These are phyloP conservation scores for Lathyrus tuberosus DNA, from an alignment of 306 rosid genomes.

Conservation along the genomic window DNA sequence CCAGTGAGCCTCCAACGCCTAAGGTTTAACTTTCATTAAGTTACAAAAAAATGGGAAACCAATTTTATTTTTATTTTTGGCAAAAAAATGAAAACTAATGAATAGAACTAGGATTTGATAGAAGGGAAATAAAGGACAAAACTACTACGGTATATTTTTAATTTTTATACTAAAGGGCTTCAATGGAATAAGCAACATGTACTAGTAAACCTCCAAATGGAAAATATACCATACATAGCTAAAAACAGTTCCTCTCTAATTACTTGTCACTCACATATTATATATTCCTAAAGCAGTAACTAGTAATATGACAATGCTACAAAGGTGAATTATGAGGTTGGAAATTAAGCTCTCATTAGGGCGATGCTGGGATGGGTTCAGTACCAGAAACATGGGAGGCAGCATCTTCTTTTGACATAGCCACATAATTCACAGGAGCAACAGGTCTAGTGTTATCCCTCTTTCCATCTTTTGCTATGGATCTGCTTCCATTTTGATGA, in stretches of 20 bases:
- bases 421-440: conserved; percentile 87
- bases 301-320: conserved; percentile 57
- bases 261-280: conserved; percentile 45
- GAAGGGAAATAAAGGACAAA: conserved; percentile 9
- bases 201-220: conserved; percentile 43
- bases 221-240: conserved; percentile 46
- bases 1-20: not conserved
- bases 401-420: conserved; percentile 83
- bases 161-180: conserved; percentile 35
- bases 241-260: conserved; percentile 42
- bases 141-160: conserved; percentile 33
- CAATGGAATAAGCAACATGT: conserved; percentile 35
- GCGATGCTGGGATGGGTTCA: conserved; percentile 70
- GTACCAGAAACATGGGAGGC: conserved; percentile 79
- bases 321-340: conserved; percentile 45
- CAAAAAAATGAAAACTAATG: too few species aligned
- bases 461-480: conserved; percentile 72
- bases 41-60: not conserved
- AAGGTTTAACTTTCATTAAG: not conserved
- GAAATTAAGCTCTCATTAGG: conserved; percentile 49
- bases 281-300: conserved; percentile 63
- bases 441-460: conserved; percentile 64
- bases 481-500: conserved; percentile 84
- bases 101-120: not conserved
- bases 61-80: too few species aligned